These are phyloP conservation scores for Russula emetica DNA, from an alignment of 768 basidiomycete genomes.

Conservation along the genomic window DNA sequence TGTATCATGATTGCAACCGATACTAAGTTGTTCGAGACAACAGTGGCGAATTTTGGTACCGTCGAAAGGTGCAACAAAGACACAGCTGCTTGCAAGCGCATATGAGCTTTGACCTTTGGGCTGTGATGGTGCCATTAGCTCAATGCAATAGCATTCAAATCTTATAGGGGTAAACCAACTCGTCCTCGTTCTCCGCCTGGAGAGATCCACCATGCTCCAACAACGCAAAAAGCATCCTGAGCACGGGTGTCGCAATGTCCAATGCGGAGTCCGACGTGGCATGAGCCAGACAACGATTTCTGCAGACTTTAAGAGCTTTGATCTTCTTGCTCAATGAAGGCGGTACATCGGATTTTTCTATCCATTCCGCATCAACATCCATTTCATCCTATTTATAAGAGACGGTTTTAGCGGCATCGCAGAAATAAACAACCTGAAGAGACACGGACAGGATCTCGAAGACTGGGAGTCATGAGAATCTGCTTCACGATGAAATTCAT, in stretches of 20 bases:
- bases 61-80: constrained; percentile 76
- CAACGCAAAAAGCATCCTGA: constrained; percentile 72
- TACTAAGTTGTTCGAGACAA: constrained; percentile 59
- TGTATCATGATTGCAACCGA: constrained; percentile 70
- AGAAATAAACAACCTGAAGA: constrained; percentile 3
- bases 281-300: constrained; percentile 74
- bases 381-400: constrained; percentile 48
- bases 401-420: constrained; percentile 13
- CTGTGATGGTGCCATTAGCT: constrained; percentile 36
- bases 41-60: constrained; percentile 51
- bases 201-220: constrained; percentile 66
- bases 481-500: constrained; percentile 67
- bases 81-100: constrained; percentile 78
- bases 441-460: constrained; percentile 43
- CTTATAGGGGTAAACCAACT: constrained; percentile 38
- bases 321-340: constrained; percentile 64
- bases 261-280: constrained; percentile 52
- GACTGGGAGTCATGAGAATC: constrained; percentile 56
- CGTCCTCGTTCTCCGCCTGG: constrained; percentile 48
- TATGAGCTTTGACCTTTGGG: constrained; percentile 61
- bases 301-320: constrained; percentile 71
- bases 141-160: background rate
- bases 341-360: constrained; percentile 58
- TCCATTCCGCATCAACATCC: constrained; percentile 70
- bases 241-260: constrained; percentile 67